Evolutionary conservation across 257 asterid species (phyloP), one percentile per base, ranked within the genome.

Genomic region (Cruciata laevipes): DNA sequence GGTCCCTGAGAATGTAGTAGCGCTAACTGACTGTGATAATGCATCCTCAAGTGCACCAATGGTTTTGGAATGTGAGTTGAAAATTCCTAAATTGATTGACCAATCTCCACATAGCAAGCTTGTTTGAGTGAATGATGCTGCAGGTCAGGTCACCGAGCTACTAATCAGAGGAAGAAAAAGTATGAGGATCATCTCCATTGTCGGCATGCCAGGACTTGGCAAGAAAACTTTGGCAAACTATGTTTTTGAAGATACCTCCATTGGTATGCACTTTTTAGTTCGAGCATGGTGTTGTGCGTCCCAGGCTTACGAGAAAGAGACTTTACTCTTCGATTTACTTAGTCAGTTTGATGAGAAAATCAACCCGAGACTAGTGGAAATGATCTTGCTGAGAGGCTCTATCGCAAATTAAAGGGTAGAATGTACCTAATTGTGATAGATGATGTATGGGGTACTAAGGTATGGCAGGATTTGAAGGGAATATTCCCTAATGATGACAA

Each of bases 251-350:
- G 67, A 73, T 61, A 20, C 71, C 30, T 67, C 2, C 4, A n/a
- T 73, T 31, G 40, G 24, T 4, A 1, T 69, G 49, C 35, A 59
- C 52, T 78, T 78, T 58, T 52, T 78, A 57, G 68, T 66, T 20
- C 40, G 71, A 21, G 71, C 63, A 7, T 71, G 75, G 52, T 71
- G 75, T 35, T 70, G 65, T 47, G 78, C 76, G 1, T 73, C 85
- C 11, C 83, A 83, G 30, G 59, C 49, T 42, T 67, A 77, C 23
- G 8, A 7, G 2, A 25, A 13, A 25, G 64, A 59, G 1, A 16
- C 38, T 35, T 14, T 59, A 2, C 31, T 59, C 37, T 0, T 8
- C 2, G 38, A 59, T 31, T 24, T 59, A 4, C 3, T 58, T 9
- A 25, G 18, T 58, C 63, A 58, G 25, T 10, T 58, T 25, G 17